Evolutionary conservation across 176 grass and related monocot genomes (phyloP), one percentile per base, ranked within the genome.

Genomic region (Triticum timopheevii): DNA sequence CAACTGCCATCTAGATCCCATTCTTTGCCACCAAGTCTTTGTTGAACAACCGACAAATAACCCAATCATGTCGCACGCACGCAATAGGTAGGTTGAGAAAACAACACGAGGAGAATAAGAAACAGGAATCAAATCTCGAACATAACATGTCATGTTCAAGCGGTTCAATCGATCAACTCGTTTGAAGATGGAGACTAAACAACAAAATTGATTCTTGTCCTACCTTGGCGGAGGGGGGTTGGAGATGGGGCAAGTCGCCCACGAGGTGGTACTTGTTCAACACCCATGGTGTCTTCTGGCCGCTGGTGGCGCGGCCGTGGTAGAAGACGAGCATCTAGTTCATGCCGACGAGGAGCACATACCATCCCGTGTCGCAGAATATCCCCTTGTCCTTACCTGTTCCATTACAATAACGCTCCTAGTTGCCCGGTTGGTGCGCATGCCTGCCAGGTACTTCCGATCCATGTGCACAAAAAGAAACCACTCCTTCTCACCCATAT

Each of bases 371-470:
- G 35, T 6, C 6, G 6, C 1, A 3, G 35, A 7, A 36, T 36
- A 36, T 36, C 6, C 35, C 35, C 35, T 36, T 36, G 35, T 36
- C 35, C 35, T 36, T 36, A 6, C 35, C 6, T 0, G 35, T 6
- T 6, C 0, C 6, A 0, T 36, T 36, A 5, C 35, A 35, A 35
- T 5, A 6, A 0, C 35, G 4, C 35, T 36, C 35, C 35, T 36
- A 36, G 35, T 36, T 7, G 0, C 31, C 2, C 3, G 31, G 69
- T 93, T 98, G 27, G 96, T 98, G 35, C 96, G 79, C 83, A 50
- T 91, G 3, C 96, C 96, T 1, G 93, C 96, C 9, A 93, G 93
- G 36, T 94, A 98, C 90, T 98, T 98, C 78, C 96, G 88, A 24
- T 94, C 28, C 28, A 30, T 30, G 28, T 30, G 28, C 28, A 30